phyloP scores from a whole-genome alignment of 2,329 filamentous ascomycete genomes.

The Fusarium abutilonis region DNA sequence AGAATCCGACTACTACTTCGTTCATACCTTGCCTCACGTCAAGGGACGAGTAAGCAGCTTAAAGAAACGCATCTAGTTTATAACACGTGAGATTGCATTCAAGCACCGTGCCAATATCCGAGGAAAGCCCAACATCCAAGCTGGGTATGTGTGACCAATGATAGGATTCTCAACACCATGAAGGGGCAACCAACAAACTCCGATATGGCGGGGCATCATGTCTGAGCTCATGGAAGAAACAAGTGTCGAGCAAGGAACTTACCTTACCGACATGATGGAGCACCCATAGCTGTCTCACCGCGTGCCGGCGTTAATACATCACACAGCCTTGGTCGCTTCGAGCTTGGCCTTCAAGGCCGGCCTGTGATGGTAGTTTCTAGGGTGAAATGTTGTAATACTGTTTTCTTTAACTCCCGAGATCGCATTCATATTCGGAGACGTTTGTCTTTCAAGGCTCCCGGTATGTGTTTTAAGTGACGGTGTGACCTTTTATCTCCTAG shows the following conservation, averaged over 20 bases:
- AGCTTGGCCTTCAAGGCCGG: conserved; percentile 20
- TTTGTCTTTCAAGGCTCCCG: conserved; percentile 37
- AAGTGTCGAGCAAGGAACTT: conserved; percentile 33
- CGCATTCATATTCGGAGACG: conserved; percentile 18
- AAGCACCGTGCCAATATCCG: not conserved
- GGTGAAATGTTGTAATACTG: conserved; percentile 18
- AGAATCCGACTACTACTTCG: not conserved
- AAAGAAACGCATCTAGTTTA: not conserved
- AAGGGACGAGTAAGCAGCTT: not conserved
- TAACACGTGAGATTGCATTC: not conserved
- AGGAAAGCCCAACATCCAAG: not conserved
- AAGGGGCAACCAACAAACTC: conserved; percentile 26
- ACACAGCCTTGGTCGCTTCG: conserved; percentile 9
- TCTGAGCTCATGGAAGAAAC: conserved; percentile 6
- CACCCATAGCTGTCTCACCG: conserved; percentile 8
- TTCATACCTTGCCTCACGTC: not conserved
- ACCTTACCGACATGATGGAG: conserved; percentile 22
- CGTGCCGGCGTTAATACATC: conserved; percentile 6
- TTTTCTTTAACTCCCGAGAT: conserved; percentile 14
- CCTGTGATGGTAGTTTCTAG: conserved; percentile 34
- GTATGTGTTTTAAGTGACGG: conserved; percentile 29
- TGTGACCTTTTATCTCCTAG: conserved; percentile 17
- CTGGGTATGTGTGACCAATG: conserved; percentile 10
- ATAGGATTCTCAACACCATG: conserved; percentile 21
- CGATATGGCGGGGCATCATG: conserved; percentile 23